phyloP scores from a whole-genome alignment of 768 basidiomycete genomes.

The Tricholoma sp. region DNA sequence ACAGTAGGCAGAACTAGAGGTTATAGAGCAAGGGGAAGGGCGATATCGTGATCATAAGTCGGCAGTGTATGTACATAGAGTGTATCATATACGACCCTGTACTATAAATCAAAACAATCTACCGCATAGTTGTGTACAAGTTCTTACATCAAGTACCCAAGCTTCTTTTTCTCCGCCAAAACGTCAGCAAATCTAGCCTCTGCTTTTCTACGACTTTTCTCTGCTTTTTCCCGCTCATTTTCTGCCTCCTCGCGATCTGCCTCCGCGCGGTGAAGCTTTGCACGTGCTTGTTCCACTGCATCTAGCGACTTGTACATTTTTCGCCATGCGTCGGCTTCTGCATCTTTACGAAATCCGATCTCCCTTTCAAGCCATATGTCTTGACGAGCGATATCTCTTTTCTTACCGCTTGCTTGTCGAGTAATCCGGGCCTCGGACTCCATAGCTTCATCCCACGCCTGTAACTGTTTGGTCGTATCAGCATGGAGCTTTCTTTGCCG shows the following conservation, averaged over 20 bases:
- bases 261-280: neutral
- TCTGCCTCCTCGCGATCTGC: neutral
- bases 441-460: neutral
- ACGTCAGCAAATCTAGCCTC: neutral
- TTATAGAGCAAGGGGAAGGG: neutral
- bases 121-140: no score
- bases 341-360: neutral
- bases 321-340: neutral
- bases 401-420: neutral
- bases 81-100: no score
- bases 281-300: neutral
- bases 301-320: neutral
- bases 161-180: neutral
- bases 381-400: neutral
- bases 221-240: neutral
- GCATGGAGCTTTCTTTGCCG: neutral
- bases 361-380: neutral
- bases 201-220: neutral
- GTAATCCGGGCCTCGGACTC: neutral
- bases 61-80: no score
- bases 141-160: neutral
- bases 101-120: no score
- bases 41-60: no score
- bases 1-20: slow-evolving; percentile 5
- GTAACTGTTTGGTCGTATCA: neutral